These are phyloP conservation scores for Eruca vesicaria DNA, from an alignment of 441 rosid species.

Conservation along the genomic window DNA sequence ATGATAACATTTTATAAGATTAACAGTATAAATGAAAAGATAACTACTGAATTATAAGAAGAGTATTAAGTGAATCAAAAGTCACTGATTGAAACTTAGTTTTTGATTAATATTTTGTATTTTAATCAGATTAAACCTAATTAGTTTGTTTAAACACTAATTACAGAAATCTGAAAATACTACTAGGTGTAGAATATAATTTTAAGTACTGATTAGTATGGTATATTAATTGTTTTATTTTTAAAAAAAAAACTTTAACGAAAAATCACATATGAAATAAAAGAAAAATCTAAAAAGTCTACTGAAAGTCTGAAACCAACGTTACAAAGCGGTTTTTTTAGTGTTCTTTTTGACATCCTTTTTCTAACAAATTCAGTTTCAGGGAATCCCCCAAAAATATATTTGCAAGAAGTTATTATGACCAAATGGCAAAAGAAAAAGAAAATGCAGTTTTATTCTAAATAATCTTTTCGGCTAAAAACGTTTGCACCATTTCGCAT, in stretches of 20 bases:
- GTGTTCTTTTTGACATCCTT: too few relatives aligned
- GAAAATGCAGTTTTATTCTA: slow-evolving; percentile 1
- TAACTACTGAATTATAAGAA: too few relatives aligned
- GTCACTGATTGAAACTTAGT: background rate
- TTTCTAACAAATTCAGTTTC: background rate
- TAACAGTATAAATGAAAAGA: too few relatives aligned
- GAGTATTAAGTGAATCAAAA: background rate
- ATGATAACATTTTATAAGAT: too few relatives aligned
- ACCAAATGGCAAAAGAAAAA: slow-evolving; percentile 11
- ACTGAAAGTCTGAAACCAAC: background rate
- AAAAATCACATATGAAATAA: background rate
- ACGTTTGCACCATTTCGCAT: slow-evolving; percentile 17
- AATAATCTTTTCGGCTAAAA: slow-evolving; percentile 10
- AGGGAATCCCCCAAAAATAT: background rate
- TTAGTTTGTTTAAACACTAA: background rate
- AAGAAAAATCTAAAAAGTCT: background rate
- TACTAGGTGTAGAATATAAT: too few relatives aligned
- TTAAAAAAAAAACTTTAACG: background rate
- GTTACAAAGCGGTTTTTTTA: background rate
- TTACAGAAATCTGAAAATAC: background rate
- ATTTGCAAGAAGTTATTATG: background rate
- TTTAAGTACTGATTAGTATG: background rate
- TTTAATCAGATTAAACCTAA: background rate
- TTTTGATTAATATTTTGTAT: background rate
- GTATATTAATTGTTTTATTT: background rate